Evolutionary conservation across 768 basidiomycete species (phyloP).

Genomic region (Xerocomus spinulosus): DNA sequence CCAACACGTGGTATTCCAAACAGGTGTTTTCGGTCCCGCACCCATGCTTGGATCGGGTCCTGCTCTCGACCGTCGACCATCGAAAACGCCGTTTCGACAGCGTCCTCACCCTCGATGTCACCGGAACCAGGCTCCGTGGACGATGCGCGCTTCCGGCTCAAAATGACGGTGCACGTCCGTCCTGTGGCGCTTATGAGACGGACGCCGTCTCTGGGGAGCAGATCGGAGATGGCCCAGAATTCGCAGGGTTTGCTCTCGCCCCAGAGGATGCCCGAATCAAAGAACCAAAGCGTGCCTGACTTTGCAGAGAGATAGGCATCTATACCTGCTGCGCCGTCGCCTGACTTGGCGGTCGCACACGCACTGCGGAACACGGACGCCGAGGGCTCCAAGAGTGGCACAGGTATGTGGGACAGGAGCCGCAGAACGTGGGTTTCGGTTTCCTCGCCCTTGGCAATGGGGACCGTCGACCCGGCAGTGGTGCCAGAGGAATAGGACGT

Average conservation of each 20-base stretch:
- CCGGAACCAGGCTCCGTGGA: conserved; percentile 24
- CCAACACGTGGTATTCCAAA: conserved; percentile 41
- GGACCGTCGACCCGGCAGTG: conserved; percentile 25
- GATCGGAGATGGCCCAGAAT: conserved; percentile 62
- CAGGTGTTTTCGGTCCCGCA: conserved; percentile 47
- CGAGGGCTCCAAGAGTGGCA: conserved; percentile 46
- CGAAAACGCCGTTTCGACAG: conserved; percentile 61
- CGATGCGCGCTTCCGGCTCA: conserved; percentile 35
- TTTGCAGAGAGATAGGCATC: conserved; percentile 73
- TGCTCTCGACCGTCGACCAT: conserved; percentile 71
- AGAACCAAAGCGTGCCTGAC: conserved; percentile 68
- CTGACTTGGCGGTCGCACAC: conserved; percentile 33
- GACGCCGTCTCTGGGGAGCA: conserved; percentile 51
- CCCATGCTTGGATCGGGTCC: conserved; percentile 63
- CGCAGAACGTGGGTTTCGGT: conserved; percentile 46
- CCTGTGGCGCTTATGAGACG: conserved; percentile 60
- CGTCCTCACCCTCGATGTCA: conserved; percentile 35
- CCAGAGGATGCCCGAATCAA: conserved; percentile 62
- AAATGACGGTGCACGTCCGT: conserved; percentile 58
- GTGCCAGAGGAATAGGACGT: conserved; percentile 33
- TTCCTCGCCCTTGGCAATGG: conserved; percentile 47
- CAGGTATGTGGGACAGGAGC: conserved; percentile 48
- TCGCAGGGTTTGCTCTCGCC: conserved; percentile 75
- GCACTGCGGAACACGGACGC: conserved; percentile 54
- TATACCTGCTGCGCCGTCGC: conserved; percentile 51